phyloP scores from a whole-genome alignment of 2,329 filamentous ascomycete genomes.

The Xylariaceae sp. region DNA sequence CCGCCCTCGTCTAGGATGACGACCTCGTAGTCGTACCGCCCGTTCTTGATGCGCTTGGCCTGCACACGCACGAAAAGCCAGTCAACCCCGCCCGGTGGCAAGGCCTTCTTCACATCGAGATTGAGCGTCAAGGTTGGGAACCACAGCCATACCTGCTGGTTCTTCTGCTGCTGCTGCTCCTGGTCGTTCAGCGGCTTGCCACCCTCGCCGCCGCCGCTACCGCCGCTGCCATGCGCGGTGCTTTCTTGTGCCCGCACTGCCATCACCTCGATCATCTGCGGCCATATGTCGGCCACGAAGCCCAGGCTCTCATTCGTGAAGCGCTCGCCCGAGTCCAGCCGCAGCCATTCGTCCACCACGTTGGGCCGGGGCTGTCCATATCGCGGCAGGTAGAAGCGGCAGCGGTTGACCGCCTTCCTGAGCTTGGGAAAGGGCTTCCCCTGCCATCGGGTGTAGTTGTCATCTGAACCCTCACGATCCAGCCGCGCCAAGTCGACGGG shows the following conservation, averaged over 20 bases:
- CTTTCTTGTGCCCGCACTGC: constrained; percentile 5
- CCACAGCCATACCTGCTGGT: constrained; percentile 37
- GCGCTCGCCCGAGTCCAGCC: constrained; percentile 19
- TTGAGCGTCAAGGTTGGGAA: constrained; percentile 62
- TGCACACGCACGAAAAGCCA: constrained; percentile 56
- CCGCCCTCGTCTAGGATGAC: constrained; percentile 20
- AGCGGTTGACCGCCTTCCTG: constrained; percentile 17
- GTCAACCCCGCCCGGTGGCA: constrained; percentile 56
- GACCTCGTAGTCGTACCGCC: constrained; percentile 21
- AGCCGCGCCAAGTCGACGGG: constrained; percentile 17
- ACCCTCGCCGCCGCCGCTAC: not conserved
- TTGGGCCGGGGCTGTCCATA: constrained; percentile 14
- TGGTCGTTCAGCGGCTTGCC: not conserved
- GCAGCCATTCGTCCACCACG: constrained; percentile 23
- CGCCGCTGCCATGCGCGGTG: constrained; percentile 1
- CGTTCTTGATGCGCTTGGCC: constrained; percentile 16
- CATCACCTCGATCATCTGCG: constrained; percentile 19
- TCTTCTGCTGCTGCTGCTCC: not conserved
- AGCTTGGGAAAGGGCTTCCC: constrained; percentile 15
- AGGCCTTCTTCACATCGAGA: constrained; percentile 62
- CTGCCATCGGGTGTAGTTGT: constrained; percentile 18
- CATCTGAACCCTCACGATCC: constrained; percentile 5
- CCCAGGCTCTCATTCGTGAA: constrained; percentile 20
- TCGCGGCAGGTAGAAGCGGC: constrained; percentile 17
- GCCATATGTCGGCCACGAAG: constrained; percentile 23